Base-by-base conservation (phyloP, 2,329 filamentous ascomycete genomes). In the Drechslera avenae region DNA sequence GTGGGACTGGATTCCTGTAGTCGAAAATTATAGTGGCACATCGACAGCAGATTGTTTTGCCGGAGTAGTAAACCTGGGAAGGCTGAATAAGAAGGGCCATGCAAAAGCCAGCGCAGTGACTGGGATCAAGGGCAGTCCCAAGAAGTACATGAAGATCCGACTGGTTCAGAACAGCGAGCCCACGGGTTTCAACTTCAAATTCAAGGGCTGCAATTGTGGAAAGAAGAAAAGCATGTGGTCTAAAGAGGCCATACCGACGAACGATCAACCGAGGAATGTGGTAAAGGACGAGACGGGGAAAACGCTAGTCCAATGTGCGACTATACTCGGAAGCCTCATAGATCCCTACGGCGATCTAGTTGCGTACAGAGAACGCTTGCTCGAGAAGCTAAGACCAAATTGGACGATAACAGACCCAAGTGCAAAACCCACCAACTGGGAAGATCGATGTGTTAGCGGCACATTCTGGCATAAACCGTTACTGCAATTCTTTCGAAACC, bases 381-480 rank as follows among this genome's bases (percentile, higher is more conserved):
- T 50, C 9, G 10, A 8, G 1, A 50, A 44, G 17, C 41, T 50
- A 10, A 13, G 46, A n/a, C 46, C 46, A 6, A 39, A 39, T 9
- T 50, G 46, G 46, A 28, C 18, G 10, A 37, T 16, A 13, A 50
- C 39, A 19, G 46, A 50, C 17, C 46, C 39, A 14, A 44, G 26
- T 35, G 46, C 46, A 12, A 50, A 50, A 33, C 46, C 46, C 19
- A 21, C 14, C 3, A 8, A 7, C 9, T 50, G 46, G 46, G 40
- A 44, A 50, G 40, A 50, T 12, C 39, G 40, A 17, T 50, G 46
- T 10, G 46, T 50, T 6, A 50, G 46, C 18, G 46, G 46, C n/a
- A 46, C 42, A 3, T 30, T 35, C 23, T 50, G 46, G 48, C 23
- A 46, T 14, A 37, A 46, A 3, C 41, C 48, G 7, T 5, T n/a